A percentile compares a stretch with the other conserved stretches of the same genome.
These are phyloP conservation scores for Capronia americana DNA, from an alignment of 2,329 filamentous ascomycete species.

Conservation along the genomic window DNA sequence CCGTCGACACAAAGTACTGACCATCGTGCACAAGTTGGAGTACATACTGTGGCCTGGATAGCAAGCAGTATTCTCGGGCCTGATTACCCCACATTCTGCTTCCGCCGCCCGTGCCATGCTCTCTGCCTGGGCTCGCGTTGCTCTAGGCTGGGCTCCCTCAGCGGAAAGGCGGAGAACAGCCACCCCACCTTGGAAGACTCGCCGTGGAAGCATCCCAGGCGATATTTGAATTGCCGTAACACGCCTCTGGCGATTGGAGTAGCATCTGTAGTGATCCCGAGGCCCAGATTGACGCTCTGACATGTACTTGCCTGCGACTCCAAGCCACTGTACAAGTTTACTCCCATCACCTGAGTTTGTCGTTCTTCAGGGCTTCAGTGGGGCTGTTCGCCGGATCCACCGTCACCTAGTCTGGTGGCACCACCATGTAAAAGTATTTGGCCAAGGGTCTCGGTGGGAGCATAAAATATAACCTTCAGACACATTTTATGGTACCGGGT, in stretches of 20 bases:
- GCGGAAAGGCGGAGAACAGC: neutral
- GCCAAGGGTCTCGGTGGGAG: neutral
- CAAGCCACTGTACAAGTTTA: neutral
- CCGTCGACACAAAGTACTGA: conserved; percentile 32
- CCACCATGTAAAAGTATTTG: neutral
- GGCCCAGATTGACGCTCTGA: neutral
- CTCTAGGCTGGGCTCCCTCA: neutral
- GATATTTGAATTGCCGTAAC: conserved; percentile 13
- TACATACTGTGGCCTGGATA: neutral
- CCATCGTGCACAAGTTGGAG: conserved; percentile 5
- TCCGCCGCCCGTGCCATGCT: too few species aligned
- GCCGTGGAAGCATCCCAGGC: conserved; percentile 4
- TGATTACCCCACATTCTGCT: conserved; percentile 13
- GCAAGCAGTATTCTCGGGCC: neutral
- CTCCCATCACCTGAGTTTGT: conserved; percentile 1
- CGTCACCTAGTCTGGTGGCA: neutral
- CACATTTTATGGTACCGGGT: neutral
- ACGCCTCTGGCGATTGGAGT: conserved; percentile 1
- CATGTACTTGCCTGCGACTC: neutral
- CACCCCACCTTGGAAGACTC: conserved; percentile 1
- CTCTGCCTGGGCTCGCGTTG: neutral
- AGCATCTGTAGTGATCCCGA: neutral
- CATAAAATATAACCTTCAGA: neutral
- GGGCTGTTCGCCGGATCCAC: neutral
- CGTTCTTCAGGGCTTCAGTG: neutral